These are phyloP conservation scores for Pythium dissimile DNA, from an alignment of 352 stramenopile genomes.

Conservation along the genomic window DNA sequence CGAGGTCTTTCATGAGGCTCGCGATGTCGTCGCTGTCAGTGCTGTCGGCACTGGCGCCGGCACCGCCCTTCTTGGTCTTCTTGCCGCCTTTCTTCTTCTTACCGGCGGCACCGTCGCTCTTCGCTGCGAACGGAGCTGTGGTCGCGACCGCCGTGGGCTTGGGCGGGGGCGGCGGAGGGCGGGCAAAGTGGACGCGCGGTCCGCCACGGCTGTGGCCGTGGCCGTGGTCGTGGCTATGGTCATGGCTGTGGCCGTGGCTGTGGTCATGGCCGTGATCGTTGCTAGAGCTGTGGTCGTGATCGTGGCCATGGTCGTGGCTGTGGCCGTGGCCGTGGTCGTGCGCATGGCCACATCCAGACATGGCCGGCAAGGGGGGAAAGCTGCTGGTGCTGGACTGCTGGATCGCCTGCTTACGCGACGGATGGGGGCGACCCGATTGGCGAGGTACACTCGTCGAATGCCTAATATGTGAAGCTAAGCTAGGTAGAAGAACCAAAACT, in stretches of 20 bases:
- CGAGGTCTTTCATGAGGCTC: slow-evolving; percentile 11
- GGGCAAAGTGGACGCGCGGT: slow-evolving; percentile 3
- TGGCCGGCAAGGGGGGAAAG: background rate
- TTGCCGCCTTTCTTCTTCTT: slow-evolving; percentile 11
- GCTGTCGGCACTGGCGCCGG: background rate
- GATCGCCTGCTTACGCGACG: background rate
- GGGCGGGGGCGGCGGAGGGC: background rate
- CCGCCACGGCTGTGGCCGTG: background rate
- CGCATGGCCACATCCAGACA: slow-evolving; percentile 1
- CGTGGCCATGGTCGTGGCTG: background rate
- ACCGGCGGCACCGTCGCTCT: background rate
- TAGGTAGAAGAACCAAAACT: too few species aligned
- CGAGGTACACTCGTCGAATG: too few species aligned
- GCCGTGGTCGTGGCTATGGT: slow-evolving; percentile 1
- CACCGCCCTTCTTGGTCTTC: background rate
- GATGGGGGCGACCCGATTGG: background rate
- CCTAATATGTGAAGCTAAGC: too few species aligned
- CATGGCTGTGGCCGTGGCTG: slow-evolving; percentile 1
- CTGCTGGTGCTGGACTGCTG: background rate
- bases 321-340: slow-evolving; percentile 2
- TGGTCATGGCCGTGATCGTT: slow-evolving; percentile 7
- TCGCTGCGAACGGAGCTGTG: background rate
- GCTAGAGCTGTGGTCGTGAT: background rate
- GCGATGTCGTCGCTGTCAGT: slow-evolving; percentile 3
- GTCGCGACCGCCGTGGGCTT: background rate